phyloP scores from a whole-genome alignment of 306 rosid genomes.

The Arachis stenosperma region DNA sequence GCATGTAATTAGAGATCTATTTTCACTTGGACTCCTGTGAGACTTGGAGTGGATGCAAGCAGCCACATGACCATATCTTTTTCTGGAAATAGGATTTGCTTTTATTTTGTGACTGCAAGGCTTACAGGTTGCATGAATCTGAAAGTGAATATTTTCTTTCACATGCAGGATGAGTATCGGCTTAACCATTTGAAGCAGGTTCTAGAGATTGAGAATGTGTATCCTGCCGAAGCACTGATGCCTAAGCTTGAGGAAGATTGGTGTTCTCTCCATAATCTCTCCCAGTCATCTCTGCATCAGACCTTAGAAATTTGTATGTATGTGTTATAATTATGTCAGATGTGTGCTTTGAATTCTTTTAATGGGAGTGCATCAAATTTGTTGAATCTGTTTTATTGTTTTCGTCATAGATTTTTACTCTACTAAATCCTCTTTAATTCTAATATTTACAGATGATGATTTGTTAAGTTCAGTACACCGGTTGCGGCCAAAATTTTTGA shows the following conservation, averaged over 20 bases:
- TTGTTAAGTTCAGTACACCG: slow-evolving; percentile 68
- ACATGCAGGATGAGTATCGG: slow-evolving; percentile 61
- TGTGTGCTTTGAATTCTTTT: background rate
- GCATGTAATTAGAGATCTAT: slow-evolving; percentile 8
- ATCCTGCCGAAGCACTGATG: slow-evolving; percentile 41
- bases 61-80: slow-evolving; percentile 15
- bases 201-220: slow-evolving; percentile 44
- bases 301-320: slow-evolving; percentile 74
- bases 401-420: slow-evolving; percentile 10
- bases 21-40: slow-evolving; percentile 18
- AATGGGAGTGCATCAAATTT: background rate
- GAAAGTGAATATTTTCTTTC: slow-evolving; percentile 34
- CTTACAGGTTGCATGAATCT: slow-evolving; percentile 19
- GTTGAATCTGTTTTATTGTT: slow-evolving; percentile 12
- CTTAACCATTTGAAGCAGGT: slow-evolving; percentile 65
- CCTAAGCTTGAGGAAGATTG: slow-evolving; percentile 71
- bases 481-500: slow-evolving; percentile 73
- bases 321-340: slow-evolving; percentile 28
- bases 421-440: background rate
- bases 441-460: slow-evolving; percentile 65
- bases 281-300: slow-evolving; percentile 68
- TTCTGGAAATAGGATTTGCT: slow-evolving; percentile 18
- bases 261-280: slow-evolving; percentile 76
- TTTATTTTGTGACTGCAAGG: background rate
- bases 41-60: slow-evolving; percentile 20